Percentiles rank a stretch among this genome's conserved stretches.
Conservation (phyloP, 805 yeast species). For the Komagataella phaffii region DNA sequence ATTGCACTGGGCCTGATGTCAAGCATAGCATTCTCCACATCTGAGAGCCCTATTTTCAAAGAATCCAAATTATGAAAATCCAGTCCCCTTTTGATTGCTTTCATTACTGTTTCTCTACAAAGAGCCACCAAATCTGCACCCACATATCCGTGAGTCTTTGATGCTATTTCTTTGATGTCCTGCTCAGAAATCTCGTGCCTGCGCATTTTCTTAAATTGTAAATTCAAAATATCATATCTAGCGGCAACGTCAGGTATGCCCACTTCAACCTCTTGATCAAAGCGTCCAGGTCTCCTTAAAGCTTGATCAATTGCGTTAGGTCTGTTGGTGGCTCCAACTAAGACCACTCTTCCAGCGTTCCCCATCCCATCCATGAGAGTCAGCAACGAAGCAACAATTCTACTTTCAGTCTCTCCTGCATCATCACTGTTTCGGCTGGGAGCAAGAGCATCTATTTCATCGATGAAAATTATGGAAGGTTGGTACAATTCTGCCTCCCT, state of each 20-base stretch:
- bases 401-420: slow-evolving; percentile 76
- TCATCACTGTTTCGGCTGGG: slow-evolving; percentile 80
- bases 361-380: slow-evolving; percentile 75
- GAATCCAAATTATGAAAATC: slow-evolving; percentile 6
- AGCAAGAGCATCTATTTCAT: slow-evolving; percentile 86
- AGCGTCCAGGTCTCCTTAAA: slow-evolving; percentile 81
- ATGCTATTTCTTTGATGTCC: slow-evolving; percentile 51
- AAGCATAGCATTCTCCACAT: slow-evolving; percentile 57
- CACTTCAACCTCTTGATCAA: slow-evolving; percentile 83
- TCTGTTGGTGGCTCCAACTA: slow-evolving; percentile 86
- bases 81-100: slow-evolving; percentile 51
- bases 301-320: slow-evolving; percentile 89
- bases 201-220: slow-evolving; percentile 45
- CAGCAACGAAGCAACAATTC: slow-evolving; percentile 81
- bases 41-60: slow-evolving; percentile 35
- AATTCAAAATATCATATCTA: slow-evolving; percentile 55
- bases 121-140: slow-evolving; percentile 92
- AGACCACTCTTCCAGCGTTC: slow-evolving; percentile 48
- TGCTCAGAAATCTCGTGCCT: slow-evolving; percentile 35
- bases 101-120: slow-evolving; percentile 80
- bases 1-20: slow-evolving; percentile 93
- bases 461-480: slow-evolving; percentile 81
- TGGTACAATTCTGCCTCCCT: slow-evolving; percentile 76
- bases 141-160: slow-evolving; percentile 89
- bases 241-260: slow-evolving; percentile 88